Evolutionary conservation across 768 basidiomycete genomes (phyloP).

Genomic region (Candolleomyces eurysporus): DNA sequence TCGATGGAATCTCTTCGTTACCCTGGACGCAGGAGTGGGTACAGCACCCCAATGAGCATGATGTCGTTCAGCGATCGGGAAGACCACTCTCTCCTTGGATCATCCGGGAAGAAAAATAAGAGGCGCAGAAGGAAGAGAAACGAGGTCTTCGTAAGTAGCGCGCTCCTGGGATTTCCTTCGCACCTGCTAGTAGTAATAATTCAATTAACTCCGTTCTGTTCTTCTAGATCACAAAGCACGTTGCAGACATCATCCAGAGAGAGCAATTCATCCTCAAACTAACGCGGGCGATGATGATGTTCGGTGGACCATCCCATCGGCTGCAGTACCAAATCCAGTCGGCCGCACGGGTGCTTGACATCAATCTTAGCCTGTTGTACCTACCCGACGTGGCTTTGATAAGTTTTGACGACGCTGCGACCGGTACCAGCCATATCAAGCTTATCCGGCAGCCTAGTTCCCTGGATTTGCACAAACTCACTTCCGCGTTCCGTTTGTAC

Average conservation of each 20-base stretch:
- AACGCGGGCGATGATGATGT: slow-evolving; percentile 86
- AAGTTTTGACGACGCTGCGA: slow-evolving; percentile 77
- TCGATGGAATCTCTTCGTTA: background rate
- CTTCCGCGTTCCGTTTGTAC: slow-evolving; percentile 67
- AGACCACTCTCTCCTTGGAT: background rate
- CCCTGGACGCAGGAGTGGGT: slow-evolving; percentile 3
- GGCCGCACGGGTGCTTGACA: slow-evolving; percentile 75
- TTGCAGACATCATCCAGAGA: slow-evolving; percentile 76
- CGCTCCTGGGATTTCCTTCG: background rate
- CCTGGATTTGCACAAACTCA: slow-evolving; percentile 75
- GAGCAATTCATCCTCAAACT: slow-evolving; percentile 87
- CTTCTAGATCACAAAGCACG: slow-evolving; percentile 73
- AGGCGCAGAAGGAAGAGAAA: slow-evolving; percentile 65
- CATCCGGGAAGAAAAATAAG: slow-evolving; percentile 2
- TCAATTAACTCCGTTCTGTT: background rate
- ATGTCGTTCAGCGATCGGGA: background rate
- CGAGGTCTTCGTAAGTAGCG: slow-evolving; percentile 67
- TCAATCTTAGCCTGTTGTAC: slow-evolving; percentile 69
- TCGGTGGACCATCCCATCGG: slow-evolving; percentile 80
- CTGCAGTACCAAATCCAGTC: slow-evolving; percentile 79
- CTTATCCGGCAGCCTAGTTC: slow-evolving; percentile 71
- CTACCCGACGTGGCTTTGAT: slow-evolving; percentile 75
- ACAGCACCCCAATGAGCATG: slow-evolving; percentile 13
- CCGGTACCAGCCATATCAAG: slow-evolving; percentile 80
- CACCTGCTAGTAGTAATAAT: background rate